Conservation (phyloP, 345 rosid genomes). For the Hibiscus syriacus region DNA sequence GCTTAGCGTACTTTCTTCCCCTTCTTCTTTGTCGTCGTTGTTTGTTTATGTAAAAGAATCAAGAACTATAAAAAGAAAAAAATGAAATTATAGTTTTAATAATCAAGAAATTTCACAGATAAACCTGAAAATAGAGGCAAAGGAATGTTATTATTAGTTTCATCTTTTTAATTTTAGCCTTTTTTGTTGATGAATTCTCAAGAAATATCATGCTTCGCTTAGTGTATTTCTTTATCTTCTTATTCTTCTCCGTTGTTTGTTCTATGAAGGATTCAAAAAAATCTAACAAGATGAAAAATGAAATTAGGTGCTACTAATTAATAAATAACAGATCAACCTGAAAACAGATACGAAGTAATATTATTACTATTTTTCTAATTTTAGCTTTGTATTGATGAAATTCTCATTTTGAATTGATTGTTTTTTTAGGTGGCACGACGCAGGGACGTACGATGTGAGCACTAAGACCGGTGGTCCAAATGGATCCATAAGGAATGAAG, state of each 20-base stretch:
- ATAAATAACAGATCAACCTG: too few species aligned
- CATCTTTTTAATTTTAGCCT: too few species aligned
- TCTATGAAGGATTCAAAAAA: neutral
- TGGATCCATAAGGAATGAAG: constrained; percentile 86
- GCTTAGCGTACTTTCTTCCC: constrained; percentile 56
- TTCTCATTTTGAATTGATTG: neutral
- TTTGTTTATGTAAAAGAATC: neutral
- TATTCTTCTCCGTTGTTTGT: neutral
- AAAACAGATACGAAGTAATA: neutral
- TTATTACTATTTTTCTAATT: neutral
- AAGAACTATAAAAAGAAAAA: neutral
- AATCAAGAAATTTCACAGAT: neutral
- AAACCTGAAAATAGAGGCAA: too few species aligned
- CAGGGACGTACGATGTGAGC: constrained; percentile 77
- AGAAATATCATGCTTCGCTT: constrained; percentile 66
- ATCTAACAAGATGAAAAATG: neutral
- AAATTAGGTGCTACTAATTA: neutral
- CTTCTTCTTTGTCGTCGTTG: neutral
- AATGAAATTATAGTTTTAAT: neutral
- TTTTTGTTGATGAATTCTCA: too few species aligned
- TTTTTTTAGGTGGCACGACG: constrained; percentile 78
- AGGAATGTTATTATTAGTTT: too few species aligned
- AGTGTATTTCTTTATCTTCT: constrained; percentile 41
- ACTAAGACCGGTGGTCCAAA: constrained; percentile 87
- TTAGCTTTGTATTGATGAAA: neutral